These are phyloP conservation scores for Pseudopyricularia javanii DNA, from an alignment of 2,329 filamentous ascomycete species.

Conservation along the genomic window DNA sequence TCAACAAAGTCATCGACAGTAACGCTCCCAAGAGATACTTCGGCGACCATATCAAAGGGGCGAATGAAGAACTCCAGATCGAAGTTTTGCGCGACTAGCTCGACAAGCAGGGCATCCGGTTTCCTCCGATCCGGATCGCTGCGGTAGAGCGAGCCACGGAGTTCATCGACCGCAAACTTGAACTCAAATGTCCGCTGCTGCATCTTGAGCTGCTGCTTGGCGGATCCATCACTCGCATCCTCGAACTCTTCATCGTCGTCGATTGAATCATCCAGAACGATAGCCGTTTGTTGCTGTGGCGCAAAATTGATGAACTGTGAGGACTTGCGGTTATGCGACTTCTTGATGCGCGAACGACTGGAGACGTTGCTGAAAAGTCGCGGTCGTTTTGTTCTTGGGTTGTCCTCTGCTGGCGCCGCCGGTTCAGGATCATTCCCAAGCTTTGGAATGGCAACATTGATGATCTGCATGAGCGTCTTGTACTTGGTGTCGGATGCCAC, in stretches of 20 bases:
- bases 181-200: slow-evolving; percentile 92
- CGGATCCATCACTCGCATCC: slow-evolving; percentile 47
- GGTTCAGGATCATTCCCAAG: slow-evolving; percentile 40
- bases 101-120: slow-evolving; percentile 73
- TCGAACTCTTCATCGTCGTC: slow-evolving; percentile 54
- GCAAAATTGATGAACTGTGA: slow-evolving; percentile 58
- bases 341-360: slow-evolving; percentile 22
- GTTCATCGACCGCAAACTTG: slow-evolving; percentile 87
- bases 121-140: slow-evolving; percentile 68
- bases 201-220: slow-evolving; percentile 51
- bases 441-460: slow-evolving; percentile 88
- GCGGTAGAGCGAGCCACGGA: slow-evolving; percentile 84
- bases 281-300: slow-evolving; percentile 49
- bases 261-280: slow-evolving; percentile 63
- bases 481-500: slow-evolving; percentile 92
- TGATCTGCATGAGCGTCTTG: slow-evolving; percentile 90
- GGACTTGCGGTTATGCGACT: slow-evolving; percentile 42
- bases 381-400: slow-evolving; percentile 23
- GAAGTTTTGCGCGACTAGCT: slow-evolving; percentile 83
- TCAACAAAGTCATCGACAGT: slow-evolving; percentile 93
- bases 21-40: slow-evolving; percentile 76
- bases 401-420: slow-evolving; percentile 6
- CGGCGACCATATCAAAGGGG: slow-evolving; percentile 84
- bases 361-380: slow-evolving; percentile 34
- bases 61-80: slow-evolving; percentile 78